Evolutionary conservation across 148 eudicot genomes (phyloP).

Genomic region (Gaultheria prostrata): DNA sequence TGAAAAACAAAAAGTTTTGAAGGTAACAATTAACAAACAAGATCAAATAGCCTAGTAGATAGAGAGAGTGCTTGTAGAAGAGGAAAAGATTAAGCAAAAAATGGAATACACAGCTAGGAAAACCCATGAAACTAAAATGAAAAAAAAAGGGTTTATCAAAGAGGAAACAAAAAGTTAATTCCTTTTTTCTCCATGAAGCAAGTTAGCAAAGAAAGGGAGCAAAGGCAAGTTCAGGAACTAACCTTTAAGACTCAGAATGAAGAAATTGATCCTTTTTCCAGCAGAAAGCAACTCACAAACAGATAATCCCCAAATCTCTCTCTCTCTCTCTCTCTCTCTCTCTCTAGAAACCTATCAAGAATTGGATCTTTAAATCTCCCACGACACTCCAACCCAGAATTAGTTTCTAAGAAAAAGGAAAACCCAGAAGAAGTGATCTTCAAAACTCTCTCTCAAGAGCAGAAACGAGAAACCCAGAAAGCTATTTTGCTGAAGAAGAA

Average conservation of each 20-base stretch:
- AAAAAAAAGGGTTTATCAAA: neutral
- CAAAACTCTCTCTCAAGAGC: constrained; percentile 11
- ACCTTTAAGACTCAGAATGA: constrained; percentile 45
- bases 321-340: neutral
- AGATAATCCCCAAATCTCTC: neutral
- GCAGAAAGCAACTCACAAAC: constrained; percentile 25
- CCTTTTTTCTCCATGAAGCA: constrained; percentile 1
- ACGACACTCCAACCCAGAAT: constrained; percentile 1
- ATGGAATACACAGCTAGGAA: neutral
- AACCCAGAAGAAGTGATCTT: neutral
- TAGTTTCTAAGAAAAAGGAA: constrained; percentile 11
- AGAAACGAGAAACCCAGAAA: constrained; percentile 18
- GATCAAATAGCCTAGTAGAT: neutral
- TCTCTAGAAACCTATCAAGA: neutral
- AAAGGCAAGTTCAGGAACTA: constrained; percentile 31
- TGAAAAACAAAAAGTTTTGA: neutral
- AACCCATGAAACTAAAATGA: neutral
- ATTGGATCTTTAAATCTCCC: neutral
- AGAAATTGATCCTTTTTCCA: constrained; percentile 32
- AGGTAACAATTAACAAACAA: constrained; percentile 5
- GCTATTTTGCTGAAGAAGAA: neutral
- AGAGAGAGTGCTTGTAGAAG: neutral
- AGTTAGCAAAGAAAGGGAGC: constrained; percentile 11
- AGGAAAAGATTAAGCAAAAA: neutral
- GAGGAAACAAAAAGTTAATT: neutral